phyloP scores from a whole-genome alignment of 2,329 filamentous ascomycete genomes.

The Arthrobotrys iridis region DNA sequence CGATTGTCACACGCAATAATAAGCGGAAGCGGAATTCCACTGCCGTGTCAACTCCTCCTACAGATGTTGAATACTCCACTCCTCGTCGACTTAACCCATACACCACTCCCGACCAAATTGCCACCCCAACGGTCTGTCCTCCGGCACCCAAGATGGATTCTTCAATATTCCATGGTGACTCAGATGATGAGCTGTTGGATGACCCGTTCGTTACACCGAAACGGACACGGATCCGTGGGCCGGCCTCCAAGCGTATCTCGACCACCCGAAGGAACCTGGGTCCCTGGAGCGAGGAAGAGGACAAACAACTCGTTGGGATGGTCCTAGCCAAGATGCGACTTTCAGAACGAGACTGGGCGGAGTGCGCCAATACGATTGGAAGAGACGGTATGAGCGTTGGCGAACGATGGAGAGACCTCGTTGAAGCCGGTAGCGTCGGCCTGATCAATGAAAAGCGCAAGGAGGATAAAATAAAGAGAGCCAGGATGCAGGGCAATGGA shows the following conservation, averaged over 20 bases:
- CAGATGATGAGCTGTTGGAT: constrained; percentile 44
- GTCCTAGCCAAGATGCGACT: constrained; percentile 74
- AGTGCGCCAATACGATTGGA: constrained; percentile 72
- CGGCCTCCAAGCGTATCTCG: constrained; percentile 42
- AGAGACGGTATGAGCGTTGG: constrained; percentile 68
- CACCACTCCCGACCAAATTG: constrained; percentile 32
- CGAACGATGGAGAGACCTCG: constrained; percentile 72
- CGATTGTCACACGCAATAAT: constrained; percentile 52
- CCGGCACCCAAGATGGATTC: constrained; percentile 45
- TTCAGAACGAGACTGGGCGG: constrained; percentile 73
- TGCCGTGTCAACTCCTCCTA: background rate
- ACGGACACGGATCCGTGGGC: constrained; percentile 43
- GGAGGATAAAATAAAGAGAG: constrained; percentile 50
- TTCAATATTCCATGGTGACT: constrained; percentile 44
- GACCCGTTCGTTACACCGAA: constrained; percentile 53
- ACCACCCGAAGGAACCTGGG: constrained; percentile 42
- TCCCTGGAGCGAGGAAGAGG: constrained; percentile 71
- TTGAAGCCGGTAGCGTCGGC: constrained; percentile 61
- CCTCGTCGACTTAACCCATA: constrained; percentile 35
- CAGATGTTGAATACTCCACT: constrained; percentile 12
- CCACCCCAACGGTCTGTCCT: constrained; percentile 35
- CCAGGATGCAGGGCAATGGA: constrained; percentile 49
- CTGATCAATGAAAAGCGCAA: constrained; percentile 52
- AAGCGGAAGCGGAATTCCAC: constrained; percentile 41
- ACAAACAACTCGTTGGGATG: constrained; percentile 73